Evolutionary conservation across 345 rosid genomes (phyloP), one percentile per base, ranked within the genome.

Genomic region (Cochlearia excelsa): DNA sequence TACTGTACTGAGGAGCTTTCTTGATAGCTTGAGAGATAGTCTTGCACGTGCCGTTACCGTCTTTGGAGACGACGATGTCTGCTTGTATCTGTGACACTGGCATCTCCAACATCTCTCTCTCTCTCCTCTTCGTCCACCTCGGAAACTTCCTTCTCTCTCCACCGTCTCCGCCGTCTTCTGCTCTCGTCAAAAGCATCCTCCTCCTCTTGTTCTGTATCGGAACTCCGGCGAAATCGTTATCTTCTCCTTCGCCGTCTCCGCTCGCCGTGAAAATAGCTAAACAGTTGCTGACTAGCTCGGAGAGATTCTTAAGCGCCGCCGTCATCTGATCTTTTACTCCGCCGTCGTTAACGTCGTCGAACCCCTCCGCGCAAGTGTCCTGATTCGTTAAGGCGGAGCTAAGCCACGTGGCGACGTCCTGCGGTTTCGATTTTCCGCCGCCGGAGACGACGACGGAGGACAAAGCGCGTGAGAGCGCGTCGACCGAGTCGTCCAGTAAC

Each of bases 381-480:
- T 90, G 96, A 50, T 93, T 90, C 1, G 97, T 93, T 57, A 93
- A 39, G 41, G 99, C 87, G 0, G 95, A 71, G 81, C 99, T 93
- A 16, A 93, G 90, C 99, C 99, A 93, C 62, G 96, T 93, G 72
- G 71, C 31, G 33, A 93, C 99, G 75, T 93, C 99, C 29, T 84
- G 68, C 0, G 61, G 64, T 26, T 28, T 61, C 0, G 49, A 31
- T 4, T 54, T 38, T 0, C 52, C 52, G 4, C 34, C 56, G 16
- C 49, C 46, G 9, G 71, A 23, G 2, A 81, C 71, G 16, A 51
- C 52, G 37, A 93, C 81, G 46, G 77, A 51, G 74, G 75, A 43
- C 5, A 90, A 87, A 1, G 99, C 79, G 54, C 83, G 85, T 1
- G 84, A 66, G 54, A 93, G 84, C 5, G 90, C 87, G 78, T 85